Percentiles rank a stretch among this genome's conserved stretches.
These are phyloP conservation scores for Pisolithus albus DNA, from an alignment of 768 basidiomycete genomes.

Conservation along the genomic window DNA sequence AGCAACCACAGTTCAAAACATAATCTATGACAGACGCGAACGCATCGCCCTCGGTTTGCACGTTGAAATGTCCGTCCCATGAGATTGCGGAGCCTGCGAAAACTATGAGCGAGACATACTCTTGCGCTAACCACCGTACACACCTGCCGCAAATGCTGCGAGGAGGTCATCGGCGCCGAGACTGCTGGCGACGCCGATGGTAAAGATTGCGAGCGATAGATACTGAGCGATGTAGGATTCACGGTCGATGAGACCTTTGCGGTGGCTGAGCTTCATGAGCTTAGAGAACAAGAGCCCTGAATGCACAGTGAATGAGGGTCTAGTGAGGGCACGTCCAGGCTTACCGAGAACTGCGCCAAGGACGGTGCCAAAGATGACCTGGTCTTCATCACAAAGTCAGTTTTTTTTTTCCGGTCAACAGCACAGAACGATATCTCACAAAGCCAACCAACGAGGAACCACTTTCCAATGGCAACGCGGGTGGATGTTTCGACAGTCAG, in stretches of 20 bases:
- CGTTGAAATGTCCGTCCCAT: conserved; percentile 83
- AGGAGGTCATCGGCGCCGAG: conserved; percentile 85
- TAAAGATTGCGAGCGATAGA: conserved; percentile 64
- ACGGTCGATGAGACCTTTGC: conserved; percentile 59
- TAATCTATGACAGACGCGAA: conserved; percentile 92
- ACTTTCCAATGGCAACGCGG: conserved; percentile 64
- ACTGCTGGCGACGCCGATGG: conserved; percentile 70
- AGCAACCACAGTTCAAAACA: conserved; percentile 73
- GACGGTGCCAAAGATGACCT: conserved; percentile 71
- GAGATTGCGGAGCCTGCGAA: conserved; percentile 75
- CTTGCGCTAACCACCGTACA: not conserved
- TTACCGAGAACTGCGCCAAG: conserved; percentile 55
- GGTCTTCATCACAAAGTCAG: conserved; percentile 40
- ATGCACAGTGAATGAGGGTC: not conserved
- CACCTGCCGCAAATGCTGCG: conserved; percentile 81
- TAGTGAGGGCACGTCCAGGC: not conserved
- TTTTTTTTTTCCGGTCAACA: not conserved
- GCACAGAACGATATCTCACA: conserved; percentile 30
- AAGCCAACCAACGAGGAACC: conserved; percentile 82
- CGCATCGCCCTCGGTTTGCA: conserved; percentile 72
- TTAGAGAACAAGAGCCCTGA: conserved; percentile 60
- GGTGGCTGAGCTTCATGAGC: conserved; percentile 65
- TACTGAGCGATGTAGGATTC: conserved; percentile 89
- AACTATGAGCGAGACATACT: conserved; percentile 8
- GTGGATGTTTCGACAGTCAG: conserved; percentile 61